Evolutionary conservation across 1,284 basidiomycete species (phyloP).

Genomic region (Somion occarium): DNA sequence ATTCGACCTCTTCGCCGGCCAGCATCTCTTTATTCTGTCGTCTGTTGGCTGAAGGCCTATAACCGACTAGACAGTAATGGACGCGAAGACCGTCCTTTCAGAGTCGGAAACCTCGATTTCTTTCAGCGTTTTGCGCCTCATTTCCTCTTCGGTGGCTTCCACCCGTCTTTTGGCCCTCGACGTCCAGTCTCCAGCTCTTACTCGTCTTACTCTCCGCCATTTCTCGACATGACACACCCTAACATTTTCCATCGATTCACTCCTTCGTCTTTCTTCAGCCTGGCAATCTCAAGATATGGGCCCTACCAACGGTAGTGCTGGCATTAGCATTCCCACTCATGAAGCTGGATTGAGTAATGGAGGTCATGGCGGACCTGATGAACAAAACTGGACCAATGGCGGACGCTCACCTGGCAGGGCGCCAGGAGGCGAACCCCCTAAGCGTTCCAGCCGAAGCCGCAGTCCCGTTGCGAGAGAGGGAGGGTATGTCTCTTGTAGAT

Average conservation of each 20-base stretch:
- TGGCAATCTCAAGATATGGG: conserved; percentile 79
- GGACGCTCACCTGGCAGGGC: conserved; percentile 45
- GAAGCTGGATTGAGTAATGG: conserved; percentile 41
- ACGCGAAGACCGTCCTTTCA: neutral
- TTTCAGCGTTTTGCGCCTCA: conserved; percentile 15
- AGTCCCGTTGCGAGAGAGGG: conserved; percentile 56
- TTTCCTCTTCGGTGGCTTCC: neutral
- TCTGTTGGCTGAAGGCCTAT: conserved; percentile 29
- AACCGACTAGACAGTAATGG: neutral
- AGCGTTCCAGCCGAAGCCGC: conserved; percentile 66
- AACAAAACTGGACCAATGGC: conserved; percentile 36
- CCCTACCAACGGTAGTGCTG: conserved; percentile 41
- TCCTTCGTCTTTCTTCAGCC: conserved; percentile 39
- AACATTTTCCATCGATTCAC: conserved; percentile 24
- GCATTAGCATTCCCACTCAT: conserved; percentile 63
- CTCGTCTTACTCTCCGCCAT: conserved; percentile 20
- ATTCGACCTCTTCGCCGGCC: conserved; percentile 15
- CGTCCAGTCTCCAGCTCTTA: conserved; percentile 16
- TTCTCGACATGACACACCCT: conserved; percentile 27
- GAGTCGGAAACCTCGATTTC: neutral
- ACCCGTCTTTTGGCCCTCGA: conserved; percentile 17
- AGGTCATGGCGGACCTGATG: conserved; percentile 28
- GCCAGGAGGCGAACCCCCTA: conserved; percentile 43
- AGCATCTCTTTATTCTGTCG: neutral
- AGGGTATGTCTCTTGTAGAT: conserved; percentile 38